Conservation (phyloP, 2,329 filamentous ascomycete species). For the Paraconiothyrium brasiliense region DNA sequence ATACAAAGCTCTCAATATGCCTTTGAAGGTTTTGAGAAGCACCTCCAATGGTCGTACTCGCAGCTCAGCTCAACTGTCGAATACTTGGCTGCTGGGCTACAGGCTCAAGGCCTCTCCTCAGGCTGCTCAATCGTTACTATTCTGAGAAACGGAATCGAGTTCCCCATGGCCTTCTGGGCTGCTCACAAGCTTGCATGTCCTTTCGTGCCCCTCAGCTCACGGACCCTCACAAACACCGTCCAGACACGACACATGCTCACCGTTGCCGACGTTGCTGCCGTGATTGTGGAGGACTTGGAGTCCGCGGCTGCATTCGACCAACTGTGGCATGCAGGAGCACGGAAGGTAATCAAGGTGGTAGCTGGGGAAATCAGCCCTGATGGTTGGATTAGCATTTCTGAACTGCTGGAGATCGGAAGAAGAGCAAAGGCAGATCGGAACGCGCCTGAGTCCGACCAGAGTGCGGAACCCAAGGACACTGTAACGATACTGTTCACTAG, state of each 20-base stretch:
- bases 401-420: conserved; percentile 1
- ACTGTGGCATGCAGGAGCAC: background rate
- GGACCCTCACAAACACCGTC: conserved; percentile 7
- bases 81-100: conserved; percentile 4
- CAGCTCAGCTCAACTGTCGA: conserved; percentile 6
- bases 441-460: background rate
- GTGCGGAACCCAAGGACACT: background rate
- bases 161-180: conserved; percentile 12
- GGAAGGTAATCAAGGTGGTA: conserved; percentile 5
- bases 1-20: conserved; percentile 2
- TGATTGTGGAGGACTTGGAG: conserved; percentile 7
- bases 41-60: conserved; percentile 11
- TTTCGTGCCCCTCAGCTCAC: conserved; percentile 9
- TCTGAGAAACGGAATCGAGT: conserved; percentile 11
- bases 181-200: conserved; percentile 13
- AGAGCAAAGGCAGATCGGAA: background rate
- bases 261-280: conserved; percentile 8
- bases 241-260: conserved; percentile 14
- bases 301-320: conserved; percentile 4
- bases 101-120: conserved; percentile 6
- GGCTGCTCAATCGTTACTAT: conserved; percentile 7
- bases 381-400: conserved; percentile 9
- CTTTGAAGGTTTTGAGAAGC: background rate
- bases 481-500: conserved; percentile 12
- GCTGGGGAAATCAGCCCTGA: background rate